Evolutionary conservation across 2,329 filamentous ascomycete species (phyloP), one percentile per base, ranked within the genome.

Genomic region (Tolypocladium inflatum): DNA sequence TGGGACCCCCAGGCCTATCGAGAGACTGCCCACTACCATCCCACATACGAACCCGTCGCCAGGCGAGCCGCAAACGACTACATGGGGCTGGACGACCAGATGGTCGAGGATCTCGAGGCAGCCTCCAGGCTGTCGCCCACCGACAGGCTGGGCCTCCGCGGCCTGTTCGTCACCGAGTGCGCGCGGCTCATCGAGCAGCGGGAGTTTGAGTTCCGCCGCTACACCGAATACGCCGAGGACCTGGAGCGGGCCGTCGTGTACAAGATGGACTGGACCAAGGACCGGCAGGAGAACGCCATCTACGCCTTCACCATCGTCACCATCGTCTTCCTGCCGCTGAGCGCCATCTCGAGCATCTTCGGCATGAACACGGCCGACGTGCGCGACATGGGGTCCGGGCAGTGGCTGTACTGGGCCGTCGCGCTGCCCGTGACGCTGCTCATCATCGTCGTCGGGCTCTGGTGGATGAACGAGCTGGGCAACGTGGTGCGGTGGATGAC

Each of bases 301-400:
- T 78, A 78, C 59, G 76, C 74, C 45, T 80, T 80, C 58, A 80
- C 78, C 5, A 71, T 80, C 54, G 76, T 78, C 11, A 80, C 78
- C 6, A 73, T 78, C 58, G 64, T 80, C 51, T 80, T 80, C 61
- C 64, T 80, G 15, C 78, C 78, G 0, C 69, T 80, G 8, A 73
- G 73, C 55, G 69, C 76, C 35, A 71, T 80, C 3, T 74, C 77
- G 13, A 76, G 74, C 63, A 74, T 80, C 58, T 78, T 82, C 61
- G 79, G 79, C 57, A 81, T 82, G 77, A 81, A 82, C 64, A 78
- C 78, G 4, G 68, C 67, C 54, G 79, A 81, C 62, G 70, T 81
- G 5, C 73, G 78, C 33, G 74, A 81, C 61, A 78, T 80, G 73
- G 68, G 76, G n/a, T 66, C 67, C 10, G 69, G 69, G 4, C 78